phyloP scores from a whole-genome alignment of 805 yeast species.

The Ogataea degrootiae region DNA sequence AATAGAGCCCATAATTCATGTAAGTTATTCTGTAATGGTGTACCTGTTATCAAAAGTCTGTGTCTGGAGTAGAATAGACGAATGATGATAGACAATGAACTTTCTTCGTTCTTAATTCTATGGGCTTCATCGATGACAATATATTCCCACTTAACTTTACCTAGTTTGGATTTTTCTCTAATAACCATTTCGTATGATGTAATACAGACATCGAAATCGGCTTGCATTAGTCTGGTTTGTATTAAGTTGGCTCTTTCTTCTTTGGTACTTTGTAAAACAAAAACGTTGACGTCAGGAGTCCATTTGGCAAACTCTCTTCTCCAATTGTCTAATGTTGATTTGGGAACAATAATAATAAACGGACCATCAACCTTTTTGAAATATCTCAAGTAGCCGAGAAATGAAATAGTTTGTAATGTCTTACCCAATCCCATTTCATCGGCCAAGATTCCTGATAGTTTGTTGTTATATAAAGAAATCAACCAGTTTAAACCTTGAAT shows the following conservation, averaged over 20 bases:
- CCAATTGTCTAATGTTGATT: conserved; percentile 96
- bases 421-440: conserved; percentile 99
- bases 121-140: conserved; percentile 95
- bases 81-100: conserved; percentile 87
- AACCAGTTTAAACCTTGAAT: conserved; percentile 95
- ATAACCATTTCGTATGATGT: conserved; percentile 93
- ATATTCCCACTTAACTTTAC: conserved; percentile 88
- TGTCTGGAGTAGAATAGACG: conserved; percentile 82
- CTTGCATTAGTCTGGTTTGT: conserved; percentile 52
- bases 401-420: conserved; percentile 90
- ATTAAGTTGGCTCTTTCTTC: conserved; percentile 67
- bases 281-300: conserved; percentile 90
- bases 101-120: conserved; percentile 91
- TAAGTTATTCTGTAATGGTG: conserved; percentile 90
- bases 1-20: conserved; percentile 96
- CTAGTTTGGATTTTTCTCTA: conserved; percentile 75
- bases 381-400: conserved; percentile 82
- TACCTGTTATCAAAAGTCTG: conserved; percentile 86
- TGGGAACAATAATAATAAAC: conserved; percentile 86
- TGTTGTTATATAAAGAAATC: conserved; percentile 80
- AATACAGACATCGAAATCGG: conserved; percentile 84
- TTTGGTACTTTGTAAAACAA: conserved; percentile 86
- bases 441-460: conserved; percentile 88
- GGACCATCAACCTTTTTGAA: conserved; percentile 82
- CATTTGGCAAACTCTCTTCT: conserved; percentile 88